Evolutionary conservation across 305 asterid species (phyloP).

Genomic region (Petunia hybrid): DNA sequence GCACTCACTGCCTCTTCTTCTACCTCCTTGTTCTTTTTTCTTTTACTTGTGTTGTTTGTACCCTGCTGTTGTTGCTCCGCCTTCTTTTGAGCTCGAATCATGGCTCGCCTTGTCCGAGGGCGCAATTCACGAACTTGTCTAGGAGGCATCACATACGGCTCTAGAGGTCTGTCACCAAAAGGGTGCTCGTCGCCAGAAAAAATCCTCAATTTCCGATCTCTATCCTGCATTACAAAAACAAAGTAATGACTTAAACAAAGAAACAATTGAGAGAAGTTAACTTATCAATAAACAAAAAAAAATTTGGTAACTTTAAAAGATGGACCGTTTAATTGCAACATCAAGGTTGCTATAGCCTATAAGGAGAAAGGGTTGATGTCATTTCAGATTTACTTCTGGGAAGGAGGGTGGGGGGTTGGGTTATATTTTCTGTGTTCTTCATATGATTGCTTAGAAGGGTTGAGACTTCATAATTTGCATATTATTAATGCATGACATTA

Average conservation of each 20-base stretch:
- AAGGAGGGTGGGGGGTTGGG: no score
- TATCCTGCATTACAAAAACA: conserved; percentile 50
- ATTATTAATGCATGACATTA: not conserved
- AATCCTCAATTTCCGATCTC: conserved; percentile 87
- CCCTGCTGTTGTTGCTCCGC: conserved; percentile 71
- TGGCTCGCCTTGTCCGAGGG: conserved; percentile 84
- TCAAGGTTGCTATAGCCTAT: not conserved
- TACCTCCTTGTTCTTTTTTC: conserved; percentile 59
- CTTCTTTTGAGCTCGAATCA: conserved; percentile 94
- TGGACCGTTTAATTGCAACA: not conserved
- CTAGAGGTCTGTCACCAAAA: conserved; percentile 80
- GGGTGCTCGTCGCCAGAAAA: conserved; percentile 87
- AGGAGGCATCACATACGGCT: conserved; percentile 76
- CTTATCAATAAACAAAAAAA: not conserved
- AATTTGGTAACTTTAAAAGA: not conserved
- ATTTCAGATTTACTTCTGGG: not conserved
- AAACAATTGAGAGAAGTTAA: conserved; percentile 5
- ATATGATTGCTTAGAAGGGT: not conserved
- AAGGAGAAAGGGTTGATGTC: not conserved
- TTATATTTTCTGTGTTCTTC: not conserved
- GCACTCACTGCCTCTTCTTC: conserved; percentile 53
- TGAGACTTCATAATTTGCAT: not conserved
- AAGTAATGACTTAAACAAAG: not conserved
- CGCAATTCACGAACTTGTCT: conserved; percentile 94
- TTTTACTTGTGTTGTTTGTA: conserved; percentile 55